Evolutionary conservation across 2,329 filamentous ascomycete genomes (phyloP).

Genomic region (Arthrobotrys pseudoclavata): DNA sequence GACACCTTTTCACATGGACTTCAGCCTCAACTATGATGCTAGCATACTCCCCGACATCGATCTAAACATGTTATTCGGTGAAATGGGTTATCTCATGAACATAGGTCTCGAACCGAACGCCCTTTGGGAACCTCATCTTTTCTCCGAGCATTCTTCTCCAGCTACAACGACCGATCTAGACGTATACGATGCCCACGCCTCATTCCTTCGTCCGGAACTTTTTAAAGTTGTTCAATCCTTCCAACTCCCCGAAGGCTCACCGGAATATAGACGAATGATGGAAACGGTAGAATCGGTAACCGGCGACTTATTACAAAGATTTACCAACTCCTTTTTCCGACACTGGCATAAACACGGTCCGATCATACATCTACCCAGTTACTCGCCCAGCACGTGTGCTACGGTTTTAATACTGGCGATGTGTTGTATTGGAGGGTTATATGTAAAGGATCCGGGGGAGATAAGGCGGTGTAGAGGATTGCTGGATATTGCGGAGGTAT

Average conservation of each 20-base stretch:
- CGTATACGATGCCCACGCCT: constrained; percentile 45
- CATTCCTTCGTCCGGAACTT: constrained; percentile 36
- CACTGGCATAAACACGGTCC: constrained; percentile 56
- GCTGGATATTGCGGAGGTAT: constrained; percentile 47
- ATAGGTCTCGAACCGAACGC: constrained; percentile 45
- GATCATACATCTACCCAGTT: constrained; percentile 46
- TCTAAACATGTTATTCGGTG: constrained; percentile 46
- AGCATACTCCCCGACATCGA: constrained; percentile 51
- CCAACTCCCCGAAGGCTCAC: constrained; percentile 34
- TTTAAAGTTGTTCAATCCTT: constrained; percentile 45
- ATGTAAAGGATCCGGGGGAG: constrained; percentile 45
- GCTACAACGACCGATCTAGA: constrained; percentile 46
- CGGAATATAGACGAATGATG: constrained; percentile 27
- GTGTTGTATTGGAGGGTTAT: constrained; percentile 53
- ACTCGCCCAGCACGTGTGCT: constrained; percentile 43
- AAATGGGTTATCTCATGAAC: constrained; percentile 56
- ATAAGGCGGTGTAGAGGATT: constrained; percentile 29
- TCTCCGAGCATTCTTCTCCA: constrained; percentile 47
- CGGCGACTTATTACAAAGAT: constrained; percentile 47
- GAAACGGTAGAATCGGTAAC: constrained; percentile 45
- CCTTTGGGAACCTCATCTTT: constrained; percentile 42
- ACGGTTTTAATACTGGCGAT: constrained; percentile 53
- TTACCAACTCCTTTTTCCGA: constrained; percentile 49
- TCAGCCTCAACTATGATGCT: constrained; percentile 46
- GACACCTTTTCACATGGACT: constrained; percentile 40